Evolutionary conservation across 163 green algal species (phyloP), one percentile per base, ranked within the genome.

Genomic region (Volvox carteri): DNA sequence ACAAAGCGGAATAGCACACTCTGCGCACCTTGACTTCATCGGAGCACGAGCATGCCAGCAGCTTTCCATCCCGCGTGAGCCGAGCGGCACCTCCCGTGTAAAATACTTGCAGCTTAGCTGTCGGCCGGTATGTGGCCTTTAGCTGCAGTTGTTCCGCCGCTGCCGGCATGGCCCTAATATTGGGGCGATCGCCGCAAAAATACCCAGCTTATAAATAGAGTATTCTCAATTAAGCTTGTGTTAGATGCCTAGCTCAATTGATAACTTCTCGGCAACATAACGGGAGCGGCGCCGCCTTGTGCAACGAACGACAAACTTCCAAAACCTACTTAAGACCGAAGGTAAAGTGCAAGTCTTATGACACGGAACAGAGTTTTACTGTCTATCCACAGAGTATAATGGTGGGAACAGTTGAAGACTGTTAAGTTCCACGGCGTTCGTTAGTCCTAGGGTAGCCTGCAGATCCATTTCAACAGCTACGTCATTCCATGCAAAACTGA

Each of bases 11-110:
- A n/a, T n/a, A n/a, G n/a, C n/a, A n/a, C n/a, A n/a, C n/a, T n/a
- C 72, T 5, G 11, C 88, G 58, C 62, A 98, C 95, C 94, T 99
- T 99, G 83, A 98, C 94, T 68, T 98, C 95, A 58, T 99, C 97
- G 12, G 85, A 91, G 89, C 96, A 99, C 0, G 94, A 93, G 74
- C 96, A 98, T 3, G 92, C 96, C 1, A 97, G 68, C 33, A 94
- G 91, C 50, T 90, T 92, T 14, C 95, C 94, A 92, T 97, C 94
- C 1, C 70, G 65, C 0, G 93, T 96, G 0, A 98, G 56, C 1
- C 85, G 73, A 9, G 96, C 92, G 0, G 92, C 73, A 12, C 97
- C 97, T 42, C 97, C 97, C 4, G 97, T 98, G 86, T 98, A 99
- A 65, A 99, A 99, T 0, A 96, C 95, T 80, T 99, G 95, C 1